These are phyloP conservation scores for Canavalia ensiformis DNA, from an alignment of 306 rosid genomes.

Conservation along the genomic window DNA sequence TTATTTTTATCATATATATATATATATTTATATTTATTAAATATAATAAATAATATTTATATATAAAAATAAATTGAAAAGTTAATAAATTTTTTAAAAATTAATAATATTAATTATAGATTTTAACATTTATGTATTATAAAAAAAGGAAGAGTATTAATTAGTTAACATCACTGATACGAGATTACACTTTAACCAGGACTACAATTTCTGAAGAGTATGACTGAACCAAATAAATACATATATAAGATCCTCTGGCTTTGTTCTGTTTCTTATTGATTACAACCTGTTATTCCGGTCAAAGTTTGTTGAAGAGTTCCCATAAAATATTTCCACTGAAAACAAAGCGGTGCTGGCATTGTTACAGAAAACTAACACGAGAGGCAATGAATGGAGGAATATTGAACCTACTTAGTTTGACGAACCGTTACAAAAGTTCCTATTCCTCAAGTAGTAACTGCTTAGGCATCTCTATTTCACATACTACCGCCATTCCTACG, in stretches of 20 bases:
- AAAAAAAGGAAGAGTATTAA: too few species aligned
- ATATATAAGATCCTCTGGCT: constrained; percentile 7
- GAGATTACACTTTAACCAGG: neutral
- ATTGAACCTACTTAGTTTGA: constrained; percentile 26
- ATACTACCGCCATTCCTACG: too few species aligned
- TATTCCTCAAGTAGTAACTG: neutral
- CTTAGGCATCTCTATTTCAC: too few species aligned
- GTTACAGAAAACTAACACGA: constrained; percentile 32
- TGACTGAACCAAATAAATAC: neutral
- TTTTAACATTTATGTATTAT: too few species aligned
- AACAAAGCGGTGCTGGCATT: constrained; percentile 30
- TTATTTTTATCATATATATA: too few species aligned
- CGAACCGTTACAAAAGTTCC: neutral
- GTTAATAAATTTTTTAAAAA: too few species aligned
- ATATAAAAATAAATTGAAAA: too few species aligned
- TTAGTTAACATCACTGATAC: too few species aligned
- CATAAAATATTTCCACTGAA: constrained; percentile 45
- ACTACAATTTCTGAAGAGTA: constrained; percentile 54
- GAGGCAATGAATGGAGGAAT: constrained; percentile 33
- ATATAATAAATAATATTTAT: too few species aligned
- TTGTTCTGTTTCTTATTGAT: constrained; percentile 3
- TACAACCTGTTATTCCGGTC: constrained; percentile 47
- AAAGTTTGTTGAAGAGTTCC: constrained; percentile 56
- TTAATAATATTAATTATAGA: too few species aligned
- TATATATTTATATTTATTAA: too few species aligned